Conservation (phyloP, 2,329 filamentous ascomycete species). For the Hypocrella siamensis region DNA sequence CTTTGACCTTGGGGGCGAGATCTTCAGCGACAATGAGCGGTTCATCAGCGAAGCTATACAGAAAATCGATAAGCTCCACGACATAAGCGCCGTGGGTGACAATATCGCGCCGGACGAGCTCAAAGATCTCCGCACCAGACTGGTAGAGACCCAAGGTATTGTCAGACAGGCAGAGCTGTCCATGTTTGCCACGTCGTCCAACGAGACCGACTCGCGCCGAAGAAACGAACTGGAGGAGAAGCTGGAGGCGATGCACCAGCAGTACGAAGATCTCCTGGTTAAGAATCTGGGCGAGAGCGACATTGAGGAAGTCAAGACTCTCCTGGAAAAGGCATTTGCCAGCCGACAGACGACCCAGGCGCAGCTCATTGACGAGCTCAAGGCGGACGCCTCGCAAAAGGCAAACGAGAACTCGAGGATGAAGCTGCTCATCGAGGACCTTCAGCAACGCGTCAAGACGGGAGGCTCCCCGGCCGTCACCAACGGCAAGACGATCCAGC, state of each 20-base stretch:
- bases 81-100: slow-evolving; percentile 63
- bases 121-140: slow-evolving; percentile 55
- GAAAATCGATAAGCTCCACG: slow-evolving; percentile 63
- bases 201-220: slow-evolving; percentile 50
- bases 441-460: slow-evolving; percentile 58
- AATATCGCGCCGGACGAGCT: slow-evolving; percentile 70
- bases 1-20: slow-evolving; percentile 83
- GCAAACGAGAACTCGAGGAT: slow-evolving; percentile 70
- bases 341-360: slow-evolving; percentile 59
- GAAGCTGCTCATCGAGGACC: slow-evolving; percentile 64
- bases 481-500: slow-evolving; percentile 83
- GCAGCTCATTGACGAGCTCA: slow-evolving; percentile 61
- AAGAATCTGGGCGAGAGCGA: slow-evolving; percentile 66
- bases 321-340: slow-evolving; percentile 61
- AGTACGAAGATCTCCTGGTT: slow-evolving; percentile 72
- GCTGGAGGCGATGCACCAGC: slow-evolving; percentile 57
- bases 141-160: slow-evolving; percentile 82
- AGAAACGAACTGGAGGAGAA: slow-evolving; percentile 64
- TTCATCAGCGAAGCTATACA: slow-evolving; percentile 72
- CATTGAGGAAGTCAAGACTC: slow-evolving; percentile 68
- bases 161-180: slow-evolving; percentile 85
- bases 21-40: slow-evolving; percentile 86
- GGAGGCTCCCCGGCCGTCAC: slow-evolving; percentile 39
- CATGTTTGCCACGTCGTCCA: slow-evolving; percentile 52
- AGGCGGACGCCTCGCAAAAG: slow-evolving; percentile 60